phyloP scores from a whole-genome alignment of 2,329 filamentous ascomycete species.

The Alternaria brassicicola region DNA sequence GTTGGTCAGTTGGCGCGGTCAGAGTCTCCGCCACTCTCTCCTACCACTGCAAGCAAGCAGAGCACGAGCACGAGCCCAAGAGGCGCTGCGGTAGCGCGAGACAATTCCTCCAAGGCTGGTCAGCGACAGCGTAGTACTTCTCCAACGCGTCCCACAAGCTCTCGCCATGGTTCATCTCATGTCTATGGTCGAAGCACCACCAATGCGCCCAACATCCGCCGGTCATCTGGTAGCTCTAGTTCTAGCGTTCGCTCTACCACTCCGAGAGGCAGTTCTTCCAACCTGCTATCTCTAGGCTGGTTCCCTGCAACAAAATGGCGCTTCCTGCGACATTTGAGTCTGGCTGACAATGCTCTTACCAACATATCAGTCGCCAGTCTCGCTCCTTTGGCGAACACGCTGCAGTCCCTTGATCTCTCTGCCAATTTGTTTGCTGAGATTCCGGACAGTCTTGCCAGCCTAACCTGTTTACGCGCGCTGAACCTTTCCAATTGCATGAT shows the following conservation, averaged over 20 bases:
- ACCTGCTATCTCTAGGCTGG: slow-evolving; percentile 72
- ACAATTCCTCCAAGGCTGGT: slow-evolving; percentile 55
- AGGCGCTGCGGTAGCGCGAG: slow-evolving; percentile 60
- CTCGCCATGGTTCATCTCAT: slow-evolving; percentile 71
- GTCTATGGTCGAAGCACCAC: slow-evolving; percentile 64
- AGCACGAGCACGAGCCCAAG: slow-evolving; percentile 58
- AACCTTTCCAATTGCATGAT: slow-evolving; percentile 99
- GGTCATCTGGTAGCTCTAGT: slow-evolving; percentile 92
- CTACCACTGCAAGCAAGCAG: slow-evolving; percentile 49
- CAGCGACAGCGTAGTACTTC: slow-evolving; percentile 75
- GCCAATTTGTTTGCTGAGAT: slow-evolving; percentile 93
- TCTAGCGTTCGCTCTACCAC: slow-evolving; percentile 68
- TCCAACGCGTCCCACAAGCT: slow-evolving; percentile 75
- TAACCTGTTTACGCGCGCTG: slow-evolving; percentile 86
- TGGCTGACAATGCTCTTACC: slow-evolving; percentile 90
- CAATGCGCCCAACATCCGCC: slow-evolving; percentile 70
- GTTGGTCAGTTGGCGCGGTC: slow-evolving; percentile 72
- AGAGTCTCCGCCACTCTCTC: slow-evolving; percentile 62
- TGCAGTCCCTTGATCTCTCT: slow-evolving; percentile 91
- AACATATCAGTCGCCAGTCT: slow-evolving; percentile 77
- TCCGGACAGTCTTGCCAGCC: slow-evolving; percentile 83
- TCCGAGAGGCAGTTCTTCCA: slow-evolving; percentile 73
- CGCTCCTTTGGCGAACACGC: slow-evolving; percentile 79
- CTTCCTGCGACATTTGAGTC: slow-evolving; percentile 87
- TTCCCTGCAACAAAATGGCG: slow-evolving; percentile 91